These are phyloP conservation scores for Boletus reticulatus DNA, from an alignment of 768 basidiomycete species.

Conservation along the genomic window DNA sequence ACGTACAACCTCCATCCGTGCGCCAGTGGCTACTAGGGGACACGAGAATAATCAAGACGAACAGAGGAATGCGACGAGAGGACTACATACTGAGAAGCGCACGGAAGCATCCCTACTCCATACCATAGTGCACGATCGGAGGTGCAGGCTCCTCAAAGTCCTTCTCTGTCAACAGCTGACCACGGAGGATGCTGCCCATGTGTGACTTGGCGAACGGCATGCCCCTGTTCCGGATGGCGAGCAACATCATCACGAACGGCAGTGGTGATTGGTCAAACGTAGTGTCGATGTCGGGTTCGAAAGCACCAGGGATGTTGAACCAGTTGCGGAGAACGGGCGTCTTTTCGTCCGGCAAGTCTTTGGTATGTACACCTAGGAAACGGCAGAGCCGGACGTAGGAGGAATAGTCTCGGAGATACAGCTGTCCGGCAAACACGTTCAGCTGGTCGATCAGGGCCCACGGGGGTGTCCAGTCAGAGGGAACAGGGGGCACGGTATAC, in stretches of 20 bases:
- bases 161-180: neutral
- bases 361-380: neutral
- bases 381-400: neutral
- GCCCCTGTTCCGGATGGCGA: neutral
- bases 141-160: neutral
- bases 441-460: neutral
- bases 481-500: neutral
- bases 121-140: neutral
- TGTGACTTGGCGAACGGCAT: neutral
- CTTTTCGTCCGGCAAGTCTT: neutral
- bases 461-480: neutral
- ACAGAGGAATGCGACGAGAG: too few relatives aligned
- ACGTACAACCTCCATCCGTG: too few relatives aligned
- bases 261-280: neutral
- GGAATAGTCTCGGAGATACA: neutral
- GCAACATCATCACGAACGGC: neutral
- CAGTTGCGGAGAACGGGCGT: neutral
- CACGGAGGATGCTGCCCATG: neutral
- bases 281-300: neutral
- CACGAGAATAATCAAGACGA: too few relatives aligned
- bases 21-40: too few relatives aligned
- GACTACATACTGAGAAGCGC: neutral
- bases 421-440: neutral
- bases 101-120: neutral
- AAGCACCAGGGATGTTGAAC: neutral